Conservation (phyloP, 768 basidiomycete species). For the Leucosporidium yakuticum region DNA sequence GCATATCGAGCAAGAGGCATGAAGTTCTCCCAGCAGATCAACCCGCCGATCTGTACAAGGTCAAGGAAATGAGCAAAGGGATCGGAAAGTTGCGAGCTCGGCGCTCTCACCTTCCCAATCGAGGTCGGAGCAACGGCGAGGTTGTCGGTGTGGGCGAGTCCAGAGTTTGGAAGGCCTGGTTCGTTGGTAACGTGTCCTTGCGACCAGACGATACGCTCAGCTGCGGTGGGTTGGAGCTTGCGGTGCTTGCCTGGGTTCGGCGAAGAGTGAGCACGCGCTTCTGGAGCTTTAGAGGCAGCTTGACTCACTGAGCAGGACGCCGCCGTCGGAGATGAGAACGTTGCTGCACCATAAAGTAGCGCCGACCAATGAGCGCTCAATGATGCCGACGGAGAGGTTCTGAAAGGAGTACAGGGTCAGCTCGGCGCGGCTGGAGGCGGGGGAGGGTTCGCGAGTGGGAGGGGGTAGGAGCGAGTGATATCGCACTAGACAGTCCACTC, state of each 20-base stretch:
- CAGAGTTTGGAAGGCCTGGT: slow-evolving; percentile 44
- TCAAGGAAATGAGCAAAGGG: not conserved
- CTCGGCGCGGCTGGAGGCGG: too few species aligned
- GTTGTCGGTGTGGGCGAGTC: slow-evolving; percentile 51
- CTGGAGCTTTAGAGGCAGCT: too few species aligned
- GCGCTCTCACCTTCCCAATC: slow-evolving; percentile 53
- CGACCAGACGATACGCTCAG: slow-evolving; percentile 60
- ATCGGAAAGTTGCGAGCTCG: slow-evolving; percentile 44
- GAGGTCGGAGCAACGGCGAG: slow-evolving; percentile 22
- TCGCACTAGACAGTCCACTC: not conserved
- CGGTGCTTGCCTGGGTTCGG: slow-evolving; percentile 55
- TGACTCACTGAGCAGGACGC: slow-evolving; percentile 7
- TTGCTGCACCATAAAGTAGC: slow-evolving; percentile 12
- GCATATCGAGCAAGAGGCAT: slow-evolving; percentile 51
- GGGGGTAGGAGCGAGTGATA: not conserved
- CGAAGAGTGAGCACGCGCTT: too few species aligned
- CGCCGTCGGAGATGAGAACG: not conserved
- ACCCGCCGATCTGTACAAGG: slow-evolving; percentile 7
- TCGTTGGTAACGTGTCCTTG: slow-evolving; percentile 50
- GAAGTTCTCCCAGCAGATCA: slow-evolving; percentile 58
- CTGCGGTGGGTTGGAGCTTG: slow-evolving; percentile 58
- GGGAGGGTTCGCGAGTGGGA: not conserved
- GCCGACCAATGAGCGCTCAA: slow-evolving; percentile 7
- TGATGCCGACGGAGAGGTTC: slow-evolving; percentile 9
- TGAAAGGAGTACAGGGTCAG: not conserved